phyloP scores from a whole-genome alignment of 2,329 filamentous ascomycete species.

The Rutstroemia sydowiana region DNA sequence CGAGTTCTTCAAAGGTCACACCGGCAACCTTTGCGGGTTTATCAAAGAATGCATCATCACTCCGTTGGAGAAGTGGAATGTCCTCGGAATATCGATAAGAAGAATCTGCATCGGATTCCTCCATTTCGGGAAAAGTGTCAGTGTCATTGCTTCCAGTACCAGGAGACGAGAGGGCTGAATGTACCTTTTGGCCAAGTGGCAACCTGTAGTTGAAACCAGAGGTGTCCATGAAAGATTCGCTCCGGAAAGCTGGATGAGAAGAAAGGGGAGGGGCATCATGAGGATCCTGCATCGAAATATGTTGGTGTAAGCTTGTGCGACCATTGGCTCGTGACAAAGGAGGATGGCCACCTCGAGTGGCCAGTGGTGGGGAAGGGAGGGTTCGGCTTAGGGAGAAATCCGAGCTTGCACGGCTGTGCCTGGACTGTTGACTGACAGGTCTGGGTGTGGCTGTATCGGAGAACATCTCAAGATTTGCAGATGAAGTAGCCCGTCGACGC shows the following conservation, averaged over 20 bases:
- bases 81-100: conserved; percentile 61
- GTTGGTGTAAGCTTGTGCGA: conserved; percentile 27
- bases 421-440: conserved; percentile 54
- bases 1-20: conserved; percentile 60
- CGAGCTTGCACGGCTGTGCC: conserved; percentile 63
- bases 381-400: conserved; percentile 56
- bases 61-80: conserved; percentile 58
- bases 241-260: conserved; percentile 27
- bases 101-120: conserved; percentile 63
- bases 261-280: conserved; percentile 27
- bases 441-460: conserved; percentile 42
- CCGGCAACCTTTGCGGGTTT: conserved; percentile 45
- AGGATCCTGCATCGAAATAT: conserved; percentile 25
- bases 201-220: conserved; percentile 16
- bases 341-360: conserved; percentile 23
- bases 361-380: conserved; percentile 40
- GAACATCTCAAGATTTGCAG: conserved; percentile 52
- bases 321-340: conserved; percentile 29
- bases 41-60: conserved; percentile 54
- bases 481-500: conserved; percentile 53
- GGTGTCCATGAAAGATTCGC: conserved; percentile 19
- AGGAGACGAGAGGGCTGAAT: conserved; percentile 18
- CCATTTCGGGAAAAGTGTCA: conserved; percentile 32
- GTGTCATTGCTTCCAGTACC: conserved; percentile 16
- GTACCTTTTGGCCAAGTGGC: conserved; percentile 11